Evolutionary conservation across 179 eudicot genomes (phyloP), one percentile per base, ranked within the genome.

Genomic region (Actinidia arguta): DNA sequence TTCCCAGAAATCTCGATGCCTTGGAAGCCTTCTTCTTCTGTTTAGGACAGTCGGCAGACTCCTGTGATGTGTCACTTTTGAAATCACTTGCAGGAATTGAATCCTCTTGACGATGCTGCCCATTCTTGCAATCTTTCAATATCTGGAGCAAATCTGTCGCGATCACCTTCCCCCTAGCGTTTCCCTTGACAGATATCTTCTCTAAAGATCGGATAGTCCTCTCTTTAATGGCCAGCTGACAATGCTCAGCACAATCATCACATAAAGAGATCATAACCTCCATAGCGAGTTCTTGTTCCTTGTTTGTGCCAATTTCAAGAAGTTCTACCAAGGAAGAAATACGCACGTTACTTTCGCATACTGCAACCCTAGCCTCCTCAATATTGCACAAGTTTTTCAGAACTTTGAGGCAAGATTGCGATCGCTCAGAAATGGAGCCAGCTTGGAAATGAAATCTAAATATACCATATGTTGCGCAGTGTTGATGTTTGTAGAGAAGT

Each of bases 311-410:
- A 6, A 22, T 55, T 67, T 93, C 98, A 6, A 95, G 96, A 50
- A 94, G 74, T 66, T 87, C 88, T 50, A 85, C 86, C 63, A 95
- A 86, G 11, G 93, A 83, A 61, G 90, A 76, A 58, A 95, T 89
- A 85, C 96, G 93, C 10, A 95, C 98, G 42, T 88, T 83, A 36
- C 94, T 88, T 85, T 91, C 91, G 52, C 90, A 93, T 72, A 94
- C 76, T 6, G 71, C 67, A 48, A 61, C 55, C 86, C 84, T 85
- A 18, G 86, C 84, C 39, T 75, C 90, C 85, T 90, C 89, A 20
- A 81, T 81, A 50, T 80, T 70, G 69, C 90, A 88, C 72, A 94
- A 66, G 46, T 92, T 92, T 52, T 84, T 88, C 83, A 94, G 83
- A 82, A 94, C 89, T 63, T 72, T 62, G 76, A 93, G 58, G 91